Percentiles rank a stretch among this genome's conserved stretches.
These are phyloP conservation scores for Medicago lupulina DNA, from an alignment of 306 rosid genomes.

Conservation along the genomic window DNA sequence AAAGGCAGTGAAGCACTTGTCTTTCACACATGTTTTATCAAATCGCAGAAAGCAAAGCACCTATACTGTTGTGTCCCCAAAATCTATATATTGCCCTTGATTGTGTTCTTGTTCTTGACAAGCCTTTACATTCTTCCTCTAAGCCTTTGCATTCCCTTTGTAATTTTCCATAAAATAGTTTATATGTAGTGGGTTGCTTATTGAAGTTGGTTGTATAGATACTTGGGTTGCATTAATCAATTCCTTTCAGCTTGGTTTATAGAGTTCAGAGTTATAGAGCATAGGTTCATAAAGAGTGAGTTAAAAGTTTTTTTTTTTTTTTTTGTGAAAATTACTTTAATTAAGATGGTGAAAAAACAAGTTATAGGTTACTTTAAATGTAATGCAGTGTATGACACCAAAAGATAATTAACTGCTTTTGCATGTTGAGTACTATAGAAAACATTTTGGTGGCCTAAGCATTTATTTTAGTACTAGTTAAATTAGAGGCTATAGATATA, in stretches of 20 bases:
- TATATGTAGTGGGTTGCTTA: no score
- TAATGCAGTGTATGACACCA: background rate
- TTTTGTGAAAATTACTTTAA: background rate
- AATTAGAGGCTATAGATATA: constrained; percentile 1
- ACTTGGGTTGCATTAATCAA: background rate
- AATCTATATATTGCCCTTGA: constrained; percentile 5
- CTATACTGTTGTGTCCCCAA: constrained; percentile 27
- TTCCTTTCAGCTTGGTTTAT: background rate
- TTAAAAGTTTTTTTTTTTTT: no score
- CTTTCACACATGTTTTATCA: constrained; percentile 38
- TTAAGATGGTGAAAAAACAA: constrained; percentile 5
- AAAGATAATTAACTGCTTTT: constrained; percentile 15
- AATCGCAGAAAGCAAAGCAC: constrained; percentile 34
- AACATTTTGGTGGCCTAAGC: background rate
- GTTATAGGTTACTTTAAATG: constrained; percentile 21
- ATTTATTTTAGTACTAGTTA: background rate
- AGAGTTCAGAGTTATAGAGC: background rate
- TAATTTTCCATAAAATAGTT: no score
- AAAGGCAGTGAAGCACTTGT: background rate
- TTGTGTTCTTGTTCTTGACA: background rate
- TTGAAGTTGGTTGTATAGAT: no score
- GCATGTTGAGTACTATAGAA: constrained; percentile 29
- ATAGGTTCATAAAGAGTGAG: background rate
- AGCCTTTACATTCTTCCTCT: background rate
- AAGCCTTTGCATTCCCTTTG: background rate